These are phyloP conservation scores for Irpex sp. DNA, from an alignment of 1,284 basidiomycete genomes.

Conservation along the genomic window DNA sequence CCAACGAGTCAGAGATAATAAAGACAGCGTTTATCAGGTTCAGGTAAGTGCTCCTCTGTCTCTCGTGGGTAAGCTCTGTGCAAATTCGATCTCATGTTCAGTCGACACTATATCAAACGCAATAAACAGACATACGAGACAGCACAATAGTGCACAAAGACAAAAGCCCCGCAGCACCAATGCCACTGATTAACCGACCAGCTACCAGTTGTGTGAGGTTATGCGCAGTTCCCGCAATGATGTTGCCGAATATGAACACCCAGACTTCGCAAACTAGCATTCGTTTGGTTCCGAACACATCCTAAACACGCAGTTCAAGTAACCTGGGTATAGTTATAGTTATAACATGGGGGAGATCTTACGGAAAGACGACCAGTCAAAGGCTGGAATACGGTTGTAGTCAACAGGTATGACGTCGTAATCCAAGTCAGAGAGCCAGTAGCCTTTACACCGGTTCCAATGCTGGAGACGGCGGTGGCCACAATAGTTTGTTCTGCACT, in stretches of 20 bases:
- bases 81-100: not conserved
- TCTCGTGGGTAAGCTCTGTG: conserved; percentile 28
- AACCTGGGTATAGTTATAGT: not conserved
- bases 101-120: not conserved
- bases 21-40: conserved; percentile 30
- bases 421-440: conserved; percentile 30
- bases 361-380: conserved; percentile 27
- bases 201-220: conserved; percentile 33
- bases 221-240: conserved; percentile 35
- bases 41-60: conserved; percentile 28
- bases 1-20: conserved; percentile 26
- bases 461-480: conserved; percentile 26
- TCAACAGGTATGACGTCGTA: conserved; percentile 28
- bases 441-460: conserved; percentile 24
- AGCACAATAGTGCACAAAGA: conserved; percentile 34
- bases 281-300: conserved; percentile 25
- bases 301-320: conserved; percentile 14
- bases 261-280: conserved; percentile 25
- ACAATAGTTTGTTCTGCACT: conserved; percentile 29
- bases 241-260: conserved; percentile 37
- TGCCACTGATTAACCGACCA: conserved; percentile 33
- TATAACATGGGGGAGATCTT: conserved; percentile 1
- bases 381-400: conserved; percentile 28
- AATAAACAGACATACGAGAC: conserved; percentile 21
- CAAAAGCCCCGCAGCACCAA: conserved; percentile 37